phyloP scores from a whole-genome alignment of 305 asterid species.

The Petunia hybrid region DNA sequence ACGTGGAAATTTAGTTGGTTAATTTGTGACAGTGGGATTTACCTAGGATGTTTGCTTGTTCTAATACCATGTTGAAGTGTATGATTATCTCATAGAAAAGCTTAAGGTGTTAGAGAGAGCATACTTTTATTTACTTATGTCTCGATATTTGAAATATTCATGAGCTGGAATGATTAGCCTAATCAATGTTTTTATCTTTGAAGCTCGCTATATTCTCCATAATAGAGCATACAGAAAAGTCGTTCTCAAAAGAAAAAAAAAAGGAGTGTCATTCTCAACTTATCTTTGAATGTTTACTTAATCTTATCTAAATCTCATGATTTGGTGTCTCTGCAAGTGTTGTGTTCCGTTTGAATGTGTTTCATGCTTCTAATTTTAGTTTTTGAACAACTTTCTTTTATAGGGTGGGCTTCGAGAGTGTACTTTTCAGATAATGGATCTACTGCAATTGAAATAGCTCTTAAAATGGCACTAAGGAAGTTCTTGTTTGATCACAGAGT shows the following conservation, averaged over 20 bases:
- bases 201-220: slow-evolving; percentile 9
- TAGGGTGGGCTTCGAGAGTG: slow-evolving; percentile 96
- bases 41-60: too few species aligned
- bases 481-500: slow-evolving; percentile 71
- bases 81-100: too few species aligned
- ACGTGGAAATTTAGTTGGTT: too few species aligned
- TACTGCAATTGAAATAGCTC: slow-evolving; percentile 96
- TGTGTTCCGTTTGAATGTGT: neutral
- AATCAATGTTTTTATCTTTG: neutral
- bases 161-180: slow-evolving; percentile 17
- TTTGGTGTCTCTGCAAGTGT: neutral
- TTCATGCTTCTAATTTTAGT: neutral
- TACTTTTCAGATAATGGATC: slow-evolving; percentile 98
- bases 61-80: too few species aligned
- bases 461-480: slow-evolving; percentile 97
- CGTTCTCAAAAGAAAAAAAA: neutral
- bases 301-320: neutral
- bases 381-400: neutral
- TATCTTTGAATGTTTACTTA: neutral
- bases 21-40: too few species aligned
- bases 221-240: neutral
- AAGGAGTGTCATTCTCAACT: too few species aligned
- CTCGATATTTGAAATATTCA: too few species aligned
- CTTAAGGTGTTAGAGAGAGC: too few species aligned
- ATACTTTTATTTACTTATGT: too few species aligned